These are phyloP conservation scores for Guyanaporus albipodus DNA, from an alignment of 768 basidiomycete species.

Conservation along the genomic window DNA sequence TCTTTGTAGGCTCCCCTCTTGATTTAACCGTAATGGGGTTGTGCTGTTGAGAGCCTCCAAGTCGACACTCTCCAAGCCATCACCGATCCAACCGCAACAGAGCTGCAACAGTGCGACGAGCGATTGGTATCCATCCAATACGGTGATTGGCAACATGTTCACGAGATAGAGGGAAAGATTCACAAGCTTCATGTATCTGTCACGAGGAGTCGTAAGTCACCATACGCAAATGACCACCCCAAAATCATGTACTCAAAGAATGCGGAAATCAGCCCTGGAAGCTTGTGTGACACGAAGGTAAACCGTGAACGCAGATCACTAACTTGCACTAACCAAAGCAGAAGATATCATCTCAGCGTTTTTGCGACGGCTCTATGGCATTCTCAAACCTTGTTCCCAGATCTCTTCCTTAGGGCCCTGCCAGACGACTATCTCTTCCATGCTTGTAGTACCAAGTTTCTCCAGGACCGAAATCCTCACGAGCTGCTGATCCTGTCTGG, in stretches of 20 bases:
- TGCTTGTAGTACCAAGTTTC: neutral
- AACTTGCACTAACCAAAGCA: slow-evolving; percentile 44
- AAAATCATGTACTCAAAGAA: slow-evolving; percentile 54
- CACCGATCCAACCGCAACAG: slow-evolving; percentile 1
- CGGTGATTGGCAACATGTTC: slow-evolving; percentile 73
- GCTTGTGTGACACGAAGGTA: slow-evolving; percentile 18
- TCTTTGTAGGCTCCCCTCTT: slow-evolving; percentile 15
- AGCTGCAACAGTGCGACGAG: slow-evolving; percentile 36
- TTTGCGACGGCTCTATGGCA: neutral
- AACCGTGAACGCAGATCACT: slow-evolving; percentile 42
- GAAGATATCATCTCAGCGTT: neutral
- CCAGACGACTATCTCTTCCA: slow-evolving; percentile 58
- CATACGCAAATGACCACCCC: neutral
- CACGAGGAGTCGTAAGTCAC: neutral
- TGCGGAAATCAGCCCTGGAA: slow-evolving; percentile 22
- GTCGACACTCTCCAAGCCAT: slow-evolving; percentile 12
- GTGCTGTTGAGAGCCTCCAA: slow-evolving; percentile 16
- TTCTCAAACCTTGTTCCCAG: slow-evolving; percentile 55
- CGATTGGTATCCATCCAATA: slow-evolving; percentile 67
- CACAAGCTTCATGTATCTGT: slow-evolving; percentile 59
- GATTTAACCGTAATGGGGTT: neutral
- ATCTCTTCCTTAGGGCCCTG: slow-evolving; percentile 65
- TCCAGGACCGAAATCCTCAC: slow-evolving; percentile 49
- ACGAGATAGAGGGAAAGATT: slow-evolving; percentile 79
- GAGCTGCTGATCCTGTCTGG: slow-evolving; percentile 47